phyloP scores from a whole-genome alignment of 106 monocot species.

The Acanthochlamys bracteata region DNA sequence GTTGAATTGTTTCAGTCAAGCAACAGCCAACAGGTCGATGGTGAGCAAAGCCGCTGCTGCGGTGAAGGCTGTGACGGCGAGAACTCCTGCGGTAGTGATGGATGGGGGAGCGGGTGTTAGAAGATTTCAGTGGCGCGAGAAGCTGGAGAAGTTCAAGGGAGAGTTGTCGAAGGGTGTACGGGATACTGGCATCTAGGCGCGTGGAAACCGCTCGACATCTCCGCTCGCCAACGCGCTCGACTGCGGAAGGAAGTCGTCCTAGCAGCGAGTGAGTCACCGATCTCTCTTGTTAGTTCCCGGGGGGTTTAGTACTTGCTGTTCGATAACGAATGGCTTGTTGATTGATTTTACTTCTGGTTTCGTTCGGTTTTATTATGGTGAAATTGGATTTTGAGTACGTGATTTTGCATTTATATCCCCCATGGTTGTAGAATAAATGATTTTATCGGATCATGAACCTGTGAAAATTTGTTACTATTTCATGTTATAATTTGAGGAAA shows the following conservation, averaged over 20 bases:
- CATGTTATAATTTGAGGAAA: too few species aligned
- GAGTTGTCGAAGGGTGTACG: constrained; percentile 89
- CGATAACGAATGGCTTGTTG: not conserved
- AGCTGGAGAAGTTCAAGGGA: constrained; percentile 61
- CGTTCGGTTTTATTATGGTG: too few species aligned
- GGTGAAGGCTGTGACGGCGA: constrained; percentile 28
- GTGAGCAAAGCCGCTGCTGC: constrained; percentile 5
- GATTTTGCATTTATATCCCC: too few species aligned
- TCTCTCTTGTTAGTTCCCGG: too few species aligned
- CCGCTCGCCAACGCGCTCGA: constrained; percentile 71
- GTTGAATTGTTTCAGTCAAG: too few species aligned
- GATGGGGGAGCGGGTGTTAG: constrained; percentile 14
- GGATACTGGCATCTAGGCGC: constrained; percentile 96
- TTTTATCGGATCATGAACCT: too few species aligned
- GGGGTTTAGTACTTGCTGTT: not conserved
- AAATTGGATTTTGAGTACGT: too few species aligned
- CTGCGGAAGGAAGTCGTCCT: constrained; percentile 86
- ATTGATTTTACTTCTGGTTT: not conserved
- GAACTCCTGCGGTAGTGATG: constrained; percentile 11
- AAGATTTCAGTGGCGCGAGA: constrained; percentile 67
- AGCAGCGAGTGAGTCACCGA: constrained; percentile 52
- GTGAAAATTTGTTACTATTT: too few species aligned
- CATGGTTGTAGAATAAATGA: too few species aligned
- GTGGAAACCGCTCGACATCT: constrained; percentile 84
- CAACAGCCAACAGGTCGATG: not conserved